Evolutionary conservation across 352 stramenopile species (phyloP), one percentile per base, ranked within the genome.

Genomic region (Sclerospora graminicola): DNA sequence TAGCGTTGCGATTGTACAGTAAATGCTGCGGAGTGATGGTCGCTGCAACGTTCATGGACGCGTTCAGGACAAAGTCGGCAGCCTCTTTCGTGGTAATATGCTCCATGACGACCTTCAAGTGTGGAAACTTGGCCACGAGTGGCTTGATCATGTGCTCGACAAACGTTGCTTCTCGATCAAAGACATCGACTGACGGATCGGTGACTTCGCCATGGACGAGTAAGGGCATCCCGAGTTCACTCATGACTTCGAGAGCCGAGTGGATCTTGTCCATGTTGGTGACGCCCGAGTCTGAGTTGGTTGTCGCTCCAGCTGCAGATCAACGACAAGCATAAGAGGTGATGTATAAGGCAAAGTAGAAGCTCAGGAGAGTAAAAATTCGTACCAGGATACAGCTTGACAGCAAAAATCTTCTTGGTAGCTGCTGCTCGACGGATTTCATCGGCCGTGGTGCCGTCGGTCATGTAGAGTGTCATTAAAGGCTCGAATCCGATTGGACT

Each of bases 11-110:
- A 65, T 99, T 99, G 85, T 98, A 99, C 5, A 99, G 66, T 34
- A 99, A 68, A 54, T 99, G 97, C 66, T 99, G 97, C 28, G 89
- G 89, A n/a, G 97, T 99, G 57, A 99, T 99, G 44, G 89, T 98
- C 0, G 95, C 96, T 2, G 83, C 91, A 27, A 99, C 77, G 54
- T 97, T 99, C 23, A 67, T 68, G 0, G 84, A 72, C 16, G 76
- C 75, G 21, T 78, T 60, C 10, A 52, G 58, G 8, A 99, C 88
- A 63, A 98, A 99, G 33, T 96, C 73, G 2, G 97, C 95, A 4
- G 95, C 96, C 35, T 98, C 81, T 35, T 84, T 80, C 6, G 97
- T 99, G 43, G 94, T 98, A 55, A 98, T 98, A 64, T 99, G 97
- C 69, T 99, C 97, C 91, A 99, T 97, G n/a, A 98, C 95, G 43